Evolutionary conservation across 129 eudicot genomes (phyloP), one percentile per base, ranked within the genome.

Genomic region (Erigeron canadensis): DNA sequence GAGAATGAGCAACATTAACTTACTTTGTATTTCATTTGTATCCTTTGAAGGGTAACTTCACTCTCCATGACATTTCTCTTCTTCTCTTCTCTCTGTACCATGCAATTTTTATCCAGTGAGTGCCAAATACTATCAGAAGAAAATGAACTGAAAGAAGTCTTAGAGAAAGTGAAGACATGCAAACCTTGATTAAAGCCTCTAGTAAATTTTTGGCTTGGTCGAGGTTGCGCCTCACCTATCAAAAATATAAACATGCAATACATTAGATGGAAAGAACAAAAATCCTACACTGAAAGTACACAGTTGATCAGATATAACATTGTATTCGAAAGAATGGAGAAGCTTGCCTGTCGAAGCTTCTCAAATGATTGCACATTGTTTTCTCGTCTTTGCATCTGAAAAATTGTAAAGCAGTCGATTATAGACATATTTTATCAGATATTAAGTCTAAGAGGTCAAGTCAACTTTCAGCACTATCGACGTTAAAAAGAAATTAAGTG

Each of bases 341-440:
- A n/a, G 55, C 83, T 84, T 70, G 88, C 97, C 83, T 88, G 97
- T 51, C 96, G 90, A 84, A 91, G 96, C 91, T 93, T 93, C 79
- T 93, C 98, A 82, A 93, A 93, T 16, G 98, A 93, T 63, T 93
- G 98, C 79, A 89, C 96, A 63, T 89, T 93, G 84, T 93, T 93
- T 82, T 93, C 98, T 78, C 98, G 86, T 84, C 98, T 89, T 85
- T 93, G 98, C 95, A 87, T 93, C 96, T 93, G 79, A 71, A 19
- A 16, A 78, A 28, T 50, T 50, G 19, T 12, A 50, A 50, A 50
- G 56, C 56, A 50, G 56, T 50, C 19, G 13, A 0, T 12, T 15
- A 50, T 50, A 15, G 8, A 8, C 56, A 50, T 50, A 50, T 12
- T 15, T 50, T 50, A 50, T 50, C 19, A 15, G 56, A 6, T 28